Evolutionary conservation across 139 green algal genomes (phyloP), one percentile per base, ranked within the genome.

Genomic region (Picochlorum sp.): DNA sequence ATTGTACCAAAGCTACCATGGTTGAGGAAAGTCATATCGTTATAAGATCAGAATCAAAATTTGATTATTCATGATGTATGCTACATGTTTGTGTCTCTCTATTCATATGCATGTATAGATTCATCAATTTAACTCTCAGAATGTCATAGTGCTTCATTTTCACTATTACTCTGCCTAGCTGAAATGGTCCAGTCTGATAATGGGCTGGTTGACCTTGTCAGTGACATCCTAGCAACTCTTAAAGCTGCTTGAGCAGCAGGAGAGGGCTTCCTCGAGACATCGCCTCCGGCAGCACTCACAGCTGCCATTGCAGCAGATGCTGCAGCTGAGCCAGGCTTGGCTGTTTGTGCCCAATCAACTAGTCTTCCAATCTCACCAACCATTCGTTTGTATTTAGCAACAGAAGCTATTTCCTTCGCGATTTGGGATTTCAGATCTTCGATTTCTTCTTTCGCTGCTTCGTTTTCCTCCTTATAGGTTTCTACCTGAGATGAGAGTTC

Each of bases 341-440:
- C 53, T n/a, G 50, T 32, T 47, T 74, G 66, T 36, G 43, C 66
- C 59, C 58, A 68, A 37, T 74, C 59, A 26, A 74, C 57, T 7
- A 74, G 51, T 40, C 55, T 57, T 33, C 59, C 32, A 39, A 74
- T 69, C 51, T 74, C 66, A 18, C 52, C 59, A 6, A 65, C 66
- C 66, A 74, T 69, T 22, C 60, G 32, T 3, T 53, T 59, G 33
- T 74, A 74, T 33, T 68, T 74, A 22, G 50, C 28, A 3, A 67
- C 36, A 26, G 30, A n/a, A 16, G 60, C 50, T 9, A 35, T 47
- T 40, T 74, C 59, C 4, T 22, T n/a, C 2, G 35, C 32, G 37
- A 74, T 36, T 52, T 60, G 25, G 8, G 6, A 20, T 45, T 63
- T 41, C 33, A 50, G 28, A n/a, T 33, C 35, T 20, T 63, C 26